These are phyloP conservation scores for Byssothecium circinans DNA, from an alignment of 2,329 filamentous ascomycete genomes.

Conservation along the genomic window DNA sequence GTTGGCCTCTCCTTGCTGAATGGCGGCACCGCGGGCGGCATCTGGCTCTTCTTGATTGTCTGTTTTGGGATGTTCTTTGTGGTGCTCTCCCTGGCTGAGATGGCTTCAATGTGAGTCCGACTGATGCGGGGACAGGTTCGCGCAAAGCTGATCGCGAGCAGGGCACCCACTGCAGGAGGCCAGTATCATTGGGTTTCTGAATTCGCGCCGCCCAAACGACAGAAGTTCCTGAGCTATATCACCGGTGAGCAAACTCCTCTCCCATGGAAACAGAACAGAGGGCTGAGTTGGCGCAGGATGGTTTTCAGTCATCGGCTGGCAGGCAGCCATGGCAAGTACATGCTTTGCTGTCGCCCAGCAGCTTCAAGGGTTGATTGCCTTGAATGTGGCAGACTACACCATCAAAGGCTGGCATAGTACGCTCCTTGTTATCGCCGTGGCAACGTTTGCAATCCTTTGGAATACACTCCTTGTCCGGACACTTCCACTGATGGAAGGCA, in stretches of 20 bases:
- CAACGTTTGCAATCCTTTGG: constrained; percentile 37
- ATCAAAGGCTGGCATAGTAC: constrained; percentile 52
- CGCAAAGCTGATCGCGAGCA: constrained; percentile 24
- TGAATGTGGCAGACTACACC: constrained; percentile 43
- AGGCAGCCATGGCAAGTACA: constrained; percentile 31
- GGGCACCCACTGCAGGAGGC: constrained; percentile 29
- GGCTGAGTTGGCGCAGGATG: too few species aligned
- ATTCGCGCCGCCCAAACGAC: constrained; percentile 38
- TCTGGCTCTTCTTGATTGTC: constrained; percentile 29
- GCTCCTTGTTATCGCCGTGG: constrained; percentile 49
- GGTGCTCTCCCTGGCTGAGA: constrained; percentile 28
- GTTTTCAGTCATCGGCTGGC: too few species aligned
- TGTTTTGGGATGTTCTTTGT: constrained; percentile 25
- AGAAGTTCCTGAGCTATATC: constrained; percentile 46
- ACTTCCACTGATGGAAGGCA: constrained; percentile 49
- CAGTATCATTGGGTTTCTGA: constrained; percentile 35
- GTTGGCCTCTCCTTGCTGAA: constrained; percentile 17
- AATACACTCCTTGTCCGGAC: constrained; percentile 47
- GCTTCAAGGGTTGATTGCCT: constrained; percentile 28
- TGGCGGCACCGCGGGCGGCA: constrained; percentile 30
- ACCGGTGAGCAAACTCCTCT: too few species aligned
- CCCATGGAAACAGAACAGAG: too few species aligned
- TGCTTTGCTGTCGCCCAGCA: constrained; percentile 18
- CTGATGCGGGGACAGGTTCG: too few species aligned
- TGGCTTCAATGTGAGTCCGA: constrained; percentile 24